These are phyloP conservation scores for Arachis stenosperma DNA, from an alignment of 306 rosid species.

Conservation along the genomic window DNA sequence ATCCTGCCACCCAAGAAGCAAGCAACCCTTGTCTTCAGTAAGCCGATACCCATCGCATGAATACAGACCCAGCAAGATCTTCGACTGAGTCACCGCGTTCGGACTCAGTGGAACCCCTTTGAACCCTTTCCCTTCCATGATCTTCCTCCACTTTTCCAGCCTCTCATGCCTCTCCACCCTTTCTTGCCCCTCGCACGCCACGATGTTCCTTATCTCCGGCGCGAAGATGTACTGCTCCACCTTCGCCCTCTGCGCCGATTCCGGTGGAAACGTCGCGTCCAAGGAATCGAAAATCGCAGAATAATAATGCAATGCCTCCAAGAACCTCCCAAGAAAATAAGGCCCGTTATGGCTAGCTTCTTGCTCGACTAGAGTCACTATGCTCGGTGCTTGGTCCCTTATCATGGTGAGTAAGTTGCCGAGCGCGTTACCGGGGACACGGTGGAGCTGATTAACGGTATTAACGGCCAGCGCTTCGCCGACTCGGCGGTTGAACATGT, in stretches of 20 bases:
- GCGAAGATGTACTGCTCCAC: constrained; percentile 91
- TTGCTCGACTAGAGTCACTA: constrained; percentile 78
- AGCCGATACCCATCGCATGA: constrained; percentile 81
- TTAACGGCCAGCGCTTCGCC: constrained; percentile 88
- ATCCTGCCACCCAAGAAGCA: constrained; percentile 92
- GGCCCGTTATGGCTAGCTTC: constrained; percentile 96
- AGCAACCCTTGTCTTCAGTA: constrained; percentile 85
- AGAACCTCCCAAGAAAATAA: constrained; percentile 75
- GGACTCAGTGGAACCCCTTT: constrained; percentile 73
- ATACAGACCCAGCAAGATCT: constrained; percentile 78
- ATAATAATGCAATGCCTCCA: constrained; percentile 80
- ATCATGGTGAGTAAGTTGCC: constrained; percentile 68
- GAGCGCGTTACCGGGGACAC: constrained; percentile 54
- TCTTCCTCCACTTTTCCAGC: constrained; percentile 87
- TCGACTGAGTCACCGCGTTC: constrained; percentile 90
- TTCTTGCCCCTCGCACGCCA: constrained; percentile 76
- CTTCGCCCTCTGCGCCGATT: constrained; percentile 81
- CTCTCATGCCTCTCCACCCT: constrained; percentile 87
- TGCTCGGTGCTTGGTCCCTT: constrained; percentile 84
- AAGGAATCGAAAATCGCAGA: constrained; percentile 86
- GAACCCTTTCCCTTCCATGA: constrained; percentile 89
- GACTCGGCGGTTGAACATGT: constrained; percentile 78
- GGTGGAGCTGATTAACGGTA: constrained; percentile 78
- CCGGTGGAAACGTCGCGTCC: constrained; percentile 83
- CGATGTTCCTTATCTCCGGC: constrained; percentile 86